Percentiles rank a stretch among this genome's conserved stretches.
Evolutionary conservation across 441 rosid species (phyloP).

Genomic region (Biscutella laevigata): DNA sequence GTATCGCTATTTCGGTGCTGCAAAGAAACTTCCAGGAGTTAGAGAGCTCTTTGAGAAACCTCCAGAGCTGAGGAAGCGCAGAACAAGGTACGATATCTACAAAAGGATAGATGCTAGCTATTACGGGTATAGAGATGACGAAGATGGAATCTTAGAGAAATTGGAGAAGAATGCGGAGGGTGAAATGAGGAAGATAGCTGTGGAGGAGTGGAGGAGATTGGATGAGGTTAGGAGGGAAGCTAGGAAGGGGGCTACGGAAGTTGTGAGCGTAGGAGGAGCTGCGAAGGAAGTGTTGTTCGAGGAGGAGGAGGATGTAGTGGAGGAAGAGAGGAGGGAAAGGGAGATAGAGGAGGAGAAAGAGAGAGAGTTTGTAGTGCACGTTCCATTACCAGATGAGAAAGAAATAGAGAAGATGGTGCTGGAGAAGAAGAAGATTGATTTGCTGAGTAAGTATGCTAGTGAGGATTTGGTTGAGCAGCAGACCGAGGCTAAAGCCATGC

Average conservation of each 20-base stretch:
- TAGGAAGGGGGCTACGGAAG: constrained; percentile 61
- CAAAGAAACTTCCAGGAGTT: constrained; percentile 82
- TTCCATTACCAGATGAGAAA: constrained; percentile 77
- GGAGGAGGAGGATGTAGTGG: constrained; percentile 78
- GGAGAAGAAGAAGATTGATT: constrained; percentile 81
- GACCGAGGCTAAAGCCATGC: constrained; percentile 74
- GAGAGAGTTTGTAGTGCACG: constrained; percentile 77
- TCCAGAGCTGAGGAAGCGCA: constrained; percentile 72
- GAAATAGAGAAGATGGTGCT: constrained; percentile 91
- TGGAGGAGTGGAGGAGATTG: constrained; percentile 66
- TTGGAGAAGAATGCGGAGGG: constrained; percentile 60
- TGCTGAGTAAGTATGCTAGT: constrained; percentile 60
- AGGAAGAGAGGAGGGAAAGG: constrained; percentile 41
- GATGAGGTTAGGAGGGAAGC: constrained; percentile 73
- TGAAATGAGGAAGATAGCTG: constrained; percentile 42
- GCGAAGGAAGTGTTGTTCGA: constrained; percentile 61
- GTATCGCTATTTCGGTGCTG: constrained; percentile 84
- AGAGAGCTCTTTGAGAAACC: constrained; percentile 87
- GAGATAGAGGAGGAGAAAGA: constrained; percentile 42
- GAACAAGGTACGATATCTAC: constrained; percentile 81
- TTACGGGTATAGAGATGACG: constrained; percentile 85
- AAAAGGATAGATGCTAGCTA: constrained; percentile 82
- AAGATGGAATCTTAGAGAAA: constrained; percentile 69
- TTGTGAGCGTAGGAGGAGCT: constrained; percentile 44
- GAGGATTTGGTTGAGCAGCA: constrained; percentile 67